Evolutionary conservation across 768 basidiomycete genomes (phyloP), one percentile per base, ranked within the genome.

Genomic region (Boletus sp.): DNA sequence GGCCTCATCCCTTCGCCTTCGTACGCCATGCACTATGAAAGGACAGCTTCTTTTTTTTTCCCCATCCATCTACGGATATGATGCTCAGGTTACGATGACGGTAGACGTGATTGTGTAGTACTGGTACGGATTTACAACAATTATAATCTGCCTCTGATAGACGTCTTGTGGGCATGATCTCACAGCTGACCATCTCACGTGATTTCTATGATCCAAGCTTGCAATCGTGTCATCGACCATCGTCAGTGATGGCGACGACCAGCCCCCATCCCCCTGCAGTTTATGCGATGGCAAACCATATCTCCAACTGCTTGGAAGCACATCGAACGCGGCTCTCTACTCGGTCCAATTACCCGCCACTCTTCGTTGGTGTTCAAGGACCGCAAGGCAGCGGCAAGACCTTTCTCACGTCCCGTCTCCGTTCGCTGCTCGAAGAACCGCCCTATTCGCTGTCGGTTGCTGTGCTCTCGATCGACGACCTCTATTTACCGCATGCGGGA

Each of bases 321-420:
- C 72, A 76, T 61, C 71, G 70, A 21, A 34, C 61, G 33, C 67
- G 55, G 47, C 50, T 53, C 51, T 25, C 49, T 19, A 8, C 53
- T n/a, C 41, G 25, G n/a, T 27, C 39, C 9, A 46, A 14, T 7
- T 49, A 13, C 11, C 67, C 69, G 23, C 93, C 95, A 4, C 74
- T 97, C 15, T 88, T 97, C 56, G 83, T 95, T 13, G 93, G 85
- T 3, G 65, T 97, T 15, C 95, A 97, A 72, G 95, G 95, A 1
- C 93, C 95, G 0, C 95, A 98, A 71, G 95, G 95, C 11, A 90
- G 88, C 49, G 94, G 95, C 33, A 98, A 98, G 75, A 88, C 93
- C 0, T 92, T 81, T 65, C 77, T 93, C 27, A 84, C 90, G 5
- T 76, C 78, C 6, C 79, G 76, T 29, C 75, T 95, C 29, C 68